Conservation (phyloP, 2,329 filamentous ascomycete genomes). For the Colletotrichum liriopes region DNA sequence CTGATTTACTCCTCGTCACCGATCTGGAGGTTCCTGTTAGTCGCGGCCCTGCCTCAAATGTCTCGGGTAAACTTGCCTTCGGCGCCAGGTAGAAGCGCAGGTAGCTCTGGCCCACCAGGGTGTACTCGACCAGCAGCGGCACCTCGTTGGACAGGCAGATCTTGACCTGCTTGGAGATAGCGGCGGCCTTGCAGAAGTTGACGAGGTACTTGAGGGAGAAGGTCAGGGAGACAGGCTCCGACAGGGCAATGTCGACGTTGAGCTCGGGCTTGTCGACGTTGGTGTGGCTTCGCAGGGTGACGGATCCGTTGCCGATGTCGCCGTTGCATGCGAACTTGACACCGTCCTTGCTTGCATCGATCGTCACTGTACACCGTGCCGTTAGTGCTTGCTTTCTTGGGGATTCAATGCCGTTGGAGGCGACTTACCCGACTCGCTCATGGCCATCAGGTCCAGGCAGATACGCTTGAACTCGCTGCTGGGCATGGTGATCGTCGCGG, state of each 20-base stretch:
- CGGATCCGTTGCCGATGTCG: slow-evolving; percentile 95
- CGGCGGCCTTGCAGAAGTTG: slow-evolving; percentile 99
- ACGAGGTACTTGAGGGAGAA: slow-evolving; percentile 99
- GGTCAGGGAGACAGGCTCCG: slow-evolving; percentile 92
- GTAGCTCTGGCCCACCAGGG: slow-evolving; percentile 85
- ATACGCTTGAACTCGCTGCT: slow-evolving; percentile 93
- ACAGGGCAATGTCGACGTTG: slow-evolving; percentile 90
- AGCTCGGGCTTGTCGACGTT: slow-evolving; percentile 90
- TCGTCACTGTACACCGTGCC: slow-evolving; percentile 77
- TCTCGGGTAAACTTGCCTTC: slow-evolving; percentile 76
- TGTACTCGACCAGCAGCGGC: slow-evolving; percentile 94
- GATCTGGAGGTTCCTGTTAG: slow-evolving; percentile 49
- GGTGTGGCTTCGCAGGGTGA: slow-evolving; percentile 90
- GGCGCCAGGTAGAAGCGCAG: slow-evolving; percentile 98
- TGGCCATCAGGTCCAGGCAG: slow-evolving; percentile 89
- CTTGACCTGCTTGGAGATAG: slow-evolving; percentile 85
- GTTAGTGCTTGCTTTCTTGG: slow-evolving; percentile 1
- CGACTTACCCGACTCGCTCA: slow-evolving; percentile 92
- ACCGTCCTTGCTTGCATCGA: slow-evolving; percentile 97
- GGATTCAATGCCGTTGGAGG: background rate
- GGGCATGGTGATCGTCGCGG: slow-evolving; percentile 91
- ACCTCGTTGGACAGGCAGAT: slow-evolving; percentile 97
- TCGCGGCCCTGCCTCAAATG: background rate
- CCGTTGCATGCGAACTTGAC: slow-evolving; percentile 95
- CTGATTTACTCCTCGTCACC: slow-evolving; percentile 57